These are phyloP conservation scores for Silene coronaria DNA, from an alignment of 179 eudicot genomes.

Conservation along the genomic window DNA sequence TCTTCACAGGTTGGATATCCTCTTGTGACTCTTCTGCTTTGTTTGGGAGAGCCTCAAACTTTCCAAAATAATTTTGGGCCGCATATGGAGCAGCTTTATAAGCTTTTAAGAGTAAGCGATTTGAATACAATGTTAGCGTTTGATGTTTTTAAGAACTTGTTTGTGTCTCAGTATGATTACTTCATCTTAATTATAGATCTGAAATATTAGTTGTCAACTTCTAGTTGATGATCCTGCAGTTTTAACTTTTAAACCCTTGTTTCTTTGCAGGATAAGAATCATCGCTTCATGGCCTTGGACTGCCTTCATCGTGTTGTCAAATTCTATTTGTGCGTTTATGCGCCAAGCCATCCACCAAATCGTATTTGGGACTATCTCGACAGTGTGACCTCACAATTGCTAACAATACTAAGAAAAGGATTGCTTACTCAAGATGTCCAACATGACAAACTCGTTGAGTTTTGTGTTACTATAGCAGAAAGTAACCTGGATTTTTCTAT, in stretches of 20 bases:
- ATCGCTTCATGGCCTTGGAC: constrained; percentile 96
- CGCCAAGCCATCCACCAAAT: constrained; percentile 79
- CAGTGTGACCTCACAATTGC: constrained; percentile 91
- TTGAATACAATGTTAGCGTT: background rate
- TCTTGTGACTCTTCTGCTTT: constrained; percentile 91
- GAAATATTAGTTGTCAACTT: constrained; percentile 8
- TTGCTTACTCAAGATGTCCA: constrained; percentile 97
- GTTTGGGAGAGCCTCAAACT: constrained; percentile 92
- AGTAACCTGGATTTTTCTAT: constrained; percentile 93
- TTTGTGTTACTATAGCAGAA: constrained; percentile 94
- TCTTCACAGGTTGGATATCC: constrained; percentile 80
- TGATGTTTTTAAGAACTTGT: background rate
- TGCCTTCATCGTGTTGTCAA: constrained; percentile 93
- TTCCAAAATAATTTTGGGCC: constrained; percentile 78
- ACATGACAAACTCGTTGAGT: constrained; percentile 95
- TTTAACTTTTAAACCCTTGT: constrained; percentile 17
- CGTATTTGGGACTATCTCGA: constrained; percentile 99
- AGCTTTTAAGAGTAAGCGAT: constrained; percentile 78
- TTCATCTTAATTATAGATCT: constrained; percentile 4
- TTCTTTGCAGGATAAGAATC: constrained; percentile 87
- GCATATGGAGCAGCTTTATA: constrained; percentile 98
- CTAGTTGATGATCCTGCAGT: constrained; percentile 16
- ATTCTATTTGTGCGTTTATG: constrained; percentile 88
- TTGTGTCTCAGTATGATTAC: constrained; percentile 4
- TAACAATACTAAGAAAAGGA: constrained; percentile 77